Evolutionary conservation across 768 basidiomycete genomes (phyloP).

Genomic region (Lyophyllum shimeji): DNA sequence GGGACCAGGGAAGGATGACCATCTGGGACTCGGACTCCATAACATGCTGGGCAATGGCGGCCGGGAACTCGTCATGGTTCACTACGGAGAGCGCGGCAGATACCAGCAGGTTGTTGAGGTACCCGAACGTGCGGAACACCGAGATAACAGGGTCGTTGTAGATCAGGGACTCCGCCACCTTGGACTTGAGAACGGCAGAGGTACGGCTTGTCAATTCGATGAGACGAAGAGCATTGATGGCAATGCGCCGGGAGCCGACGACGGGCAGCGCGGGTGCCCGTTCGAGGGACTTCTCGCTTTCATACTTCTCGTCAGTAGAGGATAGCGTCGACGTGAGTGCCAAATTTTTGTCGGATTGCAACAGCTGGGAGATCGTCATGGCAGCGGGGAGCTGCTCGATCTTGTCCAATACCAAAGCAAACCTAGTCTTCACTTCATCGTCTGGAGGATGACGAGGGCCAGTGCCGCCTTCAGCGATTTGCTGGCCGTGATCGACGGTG

Average conservation of each 20-base stretch:
- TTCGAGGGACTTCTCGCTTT: conserved; percentile 20
- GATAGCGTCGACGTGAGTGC: conserved; percentile 3
- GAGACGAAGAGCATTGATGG: conserved; percentile 79
- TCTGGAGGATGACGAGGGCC: conserved; percentile 21
- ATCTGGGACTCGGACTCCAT: conserved; percentile 61
- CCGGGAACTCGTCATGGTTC: conserved; percentile 68
- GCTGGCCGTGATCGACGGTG: conserved; percentile 17
- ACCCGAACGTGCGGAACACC: conserved; percentile 76
- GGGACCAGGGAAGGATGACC: conserved; percentile 84
- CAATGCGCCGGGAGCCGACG: conserved; percentile 25
- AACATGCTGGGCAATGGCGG: conserved; percentile 62
- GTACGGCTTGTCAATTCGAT: conserved; percentile 89
- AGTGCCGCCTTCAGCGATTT: conserved; percentile 21
- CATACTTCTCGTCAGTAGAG: conserved; percentile 30
- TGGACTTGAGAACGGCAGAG: conserved; percentile 81
- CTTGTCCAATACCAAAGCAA: conserved; percentile 77
- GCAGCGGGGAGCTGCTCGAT: conserved; percentile 79
- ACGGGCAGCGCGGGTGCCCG: conserved; percentile 2
- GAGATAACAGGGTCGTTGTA: conserved; percentile 70
- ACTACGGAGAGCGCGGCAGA: conserved; percentile 75
- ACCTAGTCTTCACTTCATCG: conserved; percentile 51
- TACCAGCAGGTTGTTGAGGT: conserved; percentile 65
- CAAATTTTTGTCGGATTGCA: conserved; percentile 39
- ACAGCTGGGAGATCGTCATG: conserved; percentile 79
- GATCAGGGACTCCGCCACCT: conserved; percentile 69